A percentile compares a stretch with the other conserved stretches of the same genome.
These are phyloP conservation scores for Paramecium pentaurelia DNA, from an alignment of 73 alveolate genomes.

Conservation along the genomic window DNA sequence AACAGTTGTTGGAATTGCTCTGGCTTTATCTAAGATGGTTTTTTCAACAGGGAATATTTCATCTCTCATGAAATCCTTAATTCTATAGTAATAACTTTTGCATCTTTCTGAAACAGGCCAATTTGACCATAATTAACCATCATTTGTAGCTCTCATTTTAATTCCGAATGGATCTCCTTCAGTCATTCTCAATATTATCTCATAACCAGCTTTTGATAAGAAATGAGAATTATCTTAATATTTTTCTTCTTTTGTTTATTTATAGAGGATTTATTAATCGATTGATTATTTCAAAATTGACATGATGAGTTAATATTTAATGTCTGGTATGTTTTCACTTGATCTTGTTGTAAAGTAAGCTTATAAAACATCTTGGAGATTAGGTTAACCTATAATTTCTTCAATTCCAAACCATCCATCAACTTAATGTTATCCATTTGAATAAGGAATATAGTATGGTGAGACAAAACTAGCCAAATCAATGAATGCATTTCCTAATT, in stretches of 20 bases:
- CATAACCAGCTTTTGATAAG: background rate
- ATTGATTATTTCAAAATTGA: background rate
- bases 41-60: background rate
- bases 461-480: background rate
- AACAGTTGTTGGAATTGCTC: background rate
- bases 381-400: background rate
- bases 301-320: background rate
- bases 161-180: background rate
- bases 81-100: background rate
- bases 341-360: background rate
- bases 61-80: background rate
- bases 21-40: background rate
- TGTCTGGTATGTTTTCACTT: background rate
- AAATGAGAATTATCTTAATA: background rate
- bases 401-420: background rate
- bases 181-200: background rate
- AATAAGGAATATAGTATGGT: background rate
- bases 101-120: background rate
- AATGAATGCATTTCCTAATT: constrained; percentile 51
- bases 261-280: background rate
- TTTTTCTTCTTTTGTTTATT: background rate
- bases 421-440: background rate
- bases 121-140: background rate
- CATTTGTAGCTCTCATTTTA: background rate
- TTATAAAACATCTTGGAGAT: background rate